A percentile compares a stretch with the other conserved stretches of the same genome.
Evolutionary conservation across 2,329 filamentous ascomycete species (phyloP).

Genomic region (Taxawa tesnikishii): DNA sequence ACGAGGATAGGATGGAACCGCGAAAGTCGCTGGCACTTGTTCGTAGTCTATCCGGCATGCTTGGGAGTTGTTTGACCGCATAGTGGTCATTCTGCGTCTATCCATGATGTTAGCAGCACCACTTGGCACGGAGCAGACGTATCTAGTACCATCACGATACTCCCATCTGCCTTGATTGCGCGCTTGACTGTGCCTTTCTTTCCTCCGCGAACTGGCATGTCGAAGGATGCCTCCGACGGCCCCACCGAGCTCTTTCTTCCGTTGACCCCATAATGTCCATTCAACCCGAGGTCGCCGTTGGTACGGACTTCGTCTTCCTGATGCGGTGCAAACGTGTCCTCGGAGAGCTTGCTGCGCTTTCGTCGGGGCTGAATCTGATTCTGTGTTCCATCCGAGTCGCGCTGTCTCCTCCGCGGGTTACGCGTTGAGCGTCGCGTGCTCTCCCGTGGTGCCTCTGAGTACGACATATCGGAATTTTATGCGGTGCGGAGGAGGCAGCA

Average conservation of each 20-base stretch:
- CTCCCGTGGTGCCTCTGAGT: conserved; percentile 8
- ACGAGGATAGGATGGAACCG: conserved; percentile 40
- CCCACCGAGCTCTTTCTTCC: conserved; percentile 5
- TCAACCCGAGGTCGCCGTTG: conserved; percentile 9
- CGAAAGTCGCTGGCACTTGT: conserved; percentile 16
- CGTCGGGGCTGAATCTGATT: conserved; percentile 19
- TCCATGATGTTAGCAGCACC: conserved; percentile 1
- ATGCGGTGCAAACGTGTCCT: conserved; percentile 24
- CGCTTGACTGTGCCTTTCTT: conserved; percentile 12
- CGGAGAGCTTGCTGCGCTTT: conserved; percentile 35
- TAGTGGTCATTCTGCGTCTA: conserved; percentile 79
- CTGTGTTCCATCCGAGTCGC: conserved; percentile 26
- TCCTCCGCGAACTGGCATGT: conserved; percentile 13
- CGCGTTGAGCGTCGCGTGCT: conserved; percentile 21
- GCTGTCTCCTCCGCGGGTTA: conserved; percentile 32
- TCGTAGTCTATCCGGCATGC: conserved; percentile 43
- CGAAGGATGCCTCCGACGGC: conserved; percentile 7
- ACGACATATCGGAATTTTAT: too few species aligned
- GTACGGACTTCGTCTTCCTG: conserved; percentile 10
- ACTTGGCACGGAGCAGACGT: background rate
- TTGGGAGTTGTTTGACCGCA: conserved; percentile 71
- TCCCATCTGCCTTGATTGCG: conserved; percentile 5
- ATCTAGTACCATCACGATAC: conserved; percentile 5
- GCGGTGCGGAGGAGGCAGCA: too few species aligned
- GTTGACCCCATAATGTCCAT: conserved; percentile 9